Base-by-base conservation (phyloP, 495 filamentous ascomycete species). In the Staphylotrichum longicolle region DNA sequence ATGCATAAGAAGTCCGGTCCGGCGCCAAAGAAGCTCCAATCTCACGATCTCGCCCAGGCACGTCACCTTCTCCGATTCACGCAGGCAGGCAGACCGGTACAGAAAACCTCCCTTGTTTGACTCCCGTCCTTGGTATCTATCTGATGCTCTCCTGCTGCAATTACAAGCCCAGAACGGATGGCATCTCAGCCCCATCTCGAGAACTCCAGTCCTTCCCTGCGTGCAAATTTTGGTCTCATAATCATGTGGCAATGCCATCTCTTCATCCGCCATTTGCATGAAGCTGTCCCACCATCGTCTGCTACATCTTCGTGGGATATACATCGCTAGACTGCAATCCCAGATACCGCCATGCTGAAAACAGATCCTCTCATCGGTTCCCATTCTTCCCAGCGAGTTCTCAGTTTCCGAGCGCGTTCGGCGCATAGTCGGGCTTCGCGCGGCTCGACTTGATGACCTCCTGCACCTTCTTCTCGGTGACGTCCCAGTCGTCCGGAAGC, bases 391-490 rank as follows among this genome's bases (percentile, higher is more conserved):
- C 3, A 53, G 27, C 15, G 35, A 51, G 33, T 34, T 44, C 33
- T 48, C 30, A 68, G 53, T 62, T 64, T 27, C 61, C 63, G 9
- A 62, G 64, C 47, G 70, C 72, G 56, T 69, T 75, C 8, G 79
- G 79, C n/a, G 74, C 76, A 56, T 75, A 88, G 54, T 81, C 83
- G 3, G 83, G 77, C 63, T 85, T 85, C 39, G 90, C 86, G 54
- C 91, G 83, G 48, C 83, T 84, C 64, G 85, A 91, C 78, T 92
- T 93, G 79, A 96, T 90, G 42, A 92, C 85, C 49, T 81, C 82
- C 78, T 96, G 90, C 59, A 97, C 85, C 50, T 85, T 81, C 57
- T 81, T 78, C 75, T 96, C 93, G n/a, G 92, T 89, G 44, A 80
- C 74, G 63, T 97, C 93, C 92, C 92, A 96, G 70, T 97, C 91